Percentiles rank a stretch among this genome's conserved stretches.
phyloP scores from a whole-genome alignment of 208 protist species.

The Trypanosoma conorhini region DNA sequence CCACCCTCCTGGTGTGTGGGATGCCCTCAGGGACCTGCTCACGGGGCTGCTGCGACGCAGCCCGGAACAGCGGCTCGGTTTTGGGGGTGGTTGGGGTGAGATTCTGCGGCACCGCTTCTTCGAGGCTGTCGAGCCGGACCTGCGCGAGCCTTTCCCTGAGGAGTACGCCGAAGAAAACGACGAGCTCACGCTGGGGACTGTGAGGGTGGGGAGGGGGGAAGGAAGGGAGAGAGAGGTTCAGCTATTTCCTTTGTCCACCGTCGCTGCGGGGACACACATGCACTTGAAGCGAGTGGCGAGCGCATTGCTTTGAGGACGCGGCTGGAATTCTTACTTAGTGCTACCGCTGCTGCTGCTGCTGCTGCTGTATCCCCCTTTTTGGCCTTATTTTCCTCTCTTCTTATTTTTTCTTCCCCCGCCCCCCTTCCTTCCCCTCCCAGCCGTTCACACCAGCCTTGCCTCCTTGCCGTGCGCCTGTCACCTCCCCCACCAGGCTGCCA shows the following conservation, averaged over 20 bases:
- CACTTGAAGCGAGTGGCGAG: not conserved
- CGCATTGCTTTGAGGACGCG: not conserved
- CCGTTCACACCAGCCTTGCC: not conserved
- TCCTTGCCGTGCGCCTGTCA: not conserved
- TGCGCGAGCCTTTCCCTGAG: slow-evolving; percentile 17
- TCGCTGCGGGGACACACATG: not conserved
- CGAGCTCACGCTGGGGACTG: slow-evolving; percentile 36
- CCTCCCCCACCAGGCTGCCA: no score
- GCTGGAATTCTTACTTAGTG: not conserved
- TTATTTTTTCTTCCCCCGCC: not conserved
- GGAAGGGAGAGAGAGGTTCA: not conserved
- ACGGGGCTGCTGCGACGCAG: slow-evolving; percentile 23
- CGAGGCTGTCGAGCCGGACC: not conserved
- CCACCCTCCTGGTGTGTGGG: slow-evolving; percentile 12
- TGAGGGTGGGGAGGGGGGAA: slow-evolving; percentile 1
- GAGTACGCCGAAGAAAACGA: slow-evolving; percentile 40
- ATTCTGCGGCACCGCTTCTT: slow-evolving; percentile 25
- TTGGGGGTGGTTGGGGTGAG: slow-evolving; percentile 22
- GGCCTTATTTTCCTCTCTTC: not conserved
- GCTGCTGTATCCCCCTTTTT: not conserved
- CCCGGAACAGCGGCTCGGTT: slow-evolving; percentile 18
- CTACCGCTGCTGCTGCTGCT: not conserved
- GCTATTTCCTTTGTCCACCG: not conserved
- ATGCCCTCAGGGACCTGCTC: slow-evolving; percentile 19
- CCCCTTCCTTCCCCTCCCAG: no score